A percentile compares a stretch with the other conserved stretches of the same genome.
These are phyloP conservation scores for Amaranthus tricolor DNA, from an alignment of 179 eudicot genomes.

Conservation along the genomic window DNA sequence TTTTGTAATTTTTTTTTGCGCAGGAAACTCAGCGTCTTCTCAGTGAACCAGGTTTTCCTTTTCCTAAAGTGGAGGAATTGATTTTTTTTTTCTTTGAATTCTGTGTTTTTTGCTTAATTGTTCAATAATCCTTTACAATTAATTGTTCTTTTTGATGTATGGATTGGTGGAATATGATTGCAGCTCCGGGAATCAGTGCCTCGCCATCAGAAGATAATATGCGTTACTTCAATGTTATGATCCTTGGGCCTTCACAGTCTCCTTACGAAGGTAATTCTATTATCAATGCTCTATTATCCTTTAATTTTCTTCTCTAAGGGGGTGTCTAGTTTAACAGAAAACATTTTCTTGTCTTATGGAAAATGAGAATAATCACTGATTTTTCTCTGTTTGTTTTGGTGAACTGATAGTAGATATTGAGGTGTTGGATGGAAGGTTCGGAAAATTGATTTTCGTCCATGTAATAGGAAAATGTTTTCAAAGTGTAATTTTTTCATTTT, in stretches of 20 bases:
- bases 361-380: neutral
- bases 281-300: neutral
- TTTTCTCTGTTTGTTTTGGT: neutral
- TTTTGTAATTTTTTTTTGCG: conserved; percentile 10
- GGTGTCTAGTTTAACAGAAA: neutral
- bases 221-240: conserved; percentile 97
- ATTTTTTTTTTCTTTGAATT: neutral
- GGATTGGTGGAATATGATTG: conserved; percentile 22
- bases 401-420: no score
- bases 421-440: no score
- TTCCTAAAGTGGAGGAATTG: neutral
- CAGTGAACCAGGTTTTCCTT: conserved; percentile 76
- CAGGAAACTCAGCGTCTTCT: conserved; percentile 98
- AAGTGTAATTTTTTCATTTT: no score
- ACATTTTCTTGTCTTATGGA: neutral
- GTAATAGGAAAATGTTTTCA: no score
- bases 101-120: neutral
- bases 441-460: no score
- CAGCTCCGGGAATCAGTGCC: conserved; percentile 98
- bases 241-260: conserved; percentile 96
- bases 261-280: conserved; percentile 79
- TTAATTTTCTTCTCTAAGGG: neutral
- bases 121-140: neutral
- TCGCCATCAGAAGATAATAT: conserved; percentile 96
- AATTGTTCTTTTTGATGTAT: neutral